Evolutionary conservation across 192 early-diverging fungal species (phyloP).

Genomic region (Polychytrium aggregatum): DNA sequence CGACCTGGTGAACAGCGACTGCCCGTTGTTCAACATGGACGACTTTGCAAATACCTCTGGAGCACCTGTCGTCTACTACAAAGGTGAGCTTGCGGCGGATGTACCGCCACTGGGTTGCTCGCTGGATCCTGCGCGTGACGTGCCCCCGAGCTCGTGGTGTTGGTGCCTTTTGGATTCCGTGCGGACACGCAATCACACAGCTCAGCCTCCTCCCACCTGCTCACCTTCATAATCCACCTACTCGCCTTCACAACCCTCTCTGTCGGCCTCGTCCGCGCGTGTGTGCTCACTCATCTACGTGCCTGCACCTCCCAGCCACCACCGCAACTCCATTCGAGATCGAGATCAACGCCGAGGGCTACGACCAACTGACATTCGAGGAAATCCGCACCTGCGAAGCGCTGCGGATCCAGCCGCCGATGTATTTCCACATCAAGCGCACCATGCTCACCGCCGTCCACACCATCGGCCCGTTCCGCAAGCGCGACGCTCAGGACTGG

Average conservation of each 20-base stretch:
- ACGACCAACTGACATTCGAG: slow-evolving; percentile 41
- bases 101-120: too few species aligned
- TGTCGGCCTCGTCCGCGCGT: too few species aligned
- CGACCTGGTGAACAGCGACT: too few species aligned
- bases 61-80: too few species aligned
- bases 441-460: slow-evolving; percentile 57
- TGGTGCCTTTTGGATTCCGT: too few species aligned
- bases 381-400: slow-evolving; percentile 66
- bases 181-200: not conserved
- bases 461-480: slow-evolving; percentile 57
- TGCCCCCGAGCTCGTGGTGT: too few species aligned
- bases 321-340: slow-evolving; percentile 17
- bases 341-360: slow-evolving; percentile 15
- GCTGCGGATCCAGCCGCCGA: slow-evolving; percentile 69
- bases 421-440: slow-evolving; percentile 74
- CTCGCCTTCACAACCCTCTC: not conserved
- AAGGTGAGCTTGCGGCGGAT: too few species aligned
- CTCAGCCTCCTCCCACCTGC: not conserved
- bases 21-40: too few species aligned
- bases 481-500: slow-evolving; percentile 83
- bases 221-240: not conserved
- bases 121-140: too few species aligned
- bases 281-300: not conserved
- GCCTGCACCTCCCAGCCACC: not conserved
- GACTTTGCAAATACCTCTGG: too few species aligned